Evolutionary conservation across 2,329 filamentous ascomycete genomes (phyloP).

Genomic region (Didymellaceae sp.): DNA sequence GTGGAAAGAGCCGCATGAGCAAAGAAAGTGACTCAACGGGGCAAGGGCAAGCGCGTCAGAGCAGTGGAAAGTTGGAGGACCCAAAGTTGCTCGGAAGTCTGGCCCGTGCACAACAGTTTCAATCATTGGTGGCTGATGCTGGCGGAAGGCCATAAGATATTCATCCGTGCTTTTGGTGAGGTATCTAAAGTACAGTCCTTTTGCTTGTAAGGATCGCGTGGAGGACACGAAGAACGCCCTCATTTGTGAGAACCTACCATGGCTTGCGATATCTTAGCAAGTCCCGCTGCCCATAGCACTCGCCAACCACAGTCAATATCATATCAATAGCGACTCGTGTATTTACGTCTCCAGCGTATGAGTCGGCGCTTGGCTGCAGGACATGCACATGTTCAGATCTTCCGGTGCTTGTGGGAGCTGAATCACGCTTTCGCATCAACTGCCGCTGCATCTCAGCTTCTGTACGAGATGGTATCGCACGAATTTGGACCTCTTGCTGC

Average conservation of each 20-base stretch:
- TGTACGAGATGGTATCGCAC: slow-evolving; percentile 20
- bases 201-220: background rate
- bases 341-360: slow-evolving; percentile 53
- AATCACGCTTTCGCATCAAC: slow-evolving; percentile 18
- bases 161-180: background rate
- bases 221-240: background rate
- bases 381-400: background rate
- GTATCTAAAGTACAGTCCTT: background rate
- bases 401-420: slow-evolving; percentile 2
- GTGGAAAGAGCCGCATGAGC: slow-evolving; percentile 39
- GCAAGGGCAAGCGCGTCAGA: slow-evolving; percentile 27
- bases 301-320: slow-evolving; percentile 86
- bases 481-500: background rate
- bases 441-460: slow-evolving; percentile 33
- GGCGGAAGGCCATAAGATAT: background rate
- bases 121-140: background rate
- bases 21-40: slow-evolving; percentile 38
- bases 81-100: slow-evolving; percentile 2
- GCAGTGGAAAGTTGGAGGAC: slow-evolving; percentile 13
- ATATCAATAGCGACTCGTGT: slow-evolving; percentile 81
- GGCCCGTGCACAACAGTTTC: slow-evolving; percentile 10
- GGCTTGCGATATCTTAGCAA: slow-evolving; percentile 74
- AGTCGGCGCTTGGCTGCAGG: background rate
- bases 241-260: slow-evolving; percentile 22
- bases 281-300: slow-evolving; percentile 89